Conservation (phyloP, 2,329 filamentous ascomycete species). For the Alternaria tenuissima region DNA sequence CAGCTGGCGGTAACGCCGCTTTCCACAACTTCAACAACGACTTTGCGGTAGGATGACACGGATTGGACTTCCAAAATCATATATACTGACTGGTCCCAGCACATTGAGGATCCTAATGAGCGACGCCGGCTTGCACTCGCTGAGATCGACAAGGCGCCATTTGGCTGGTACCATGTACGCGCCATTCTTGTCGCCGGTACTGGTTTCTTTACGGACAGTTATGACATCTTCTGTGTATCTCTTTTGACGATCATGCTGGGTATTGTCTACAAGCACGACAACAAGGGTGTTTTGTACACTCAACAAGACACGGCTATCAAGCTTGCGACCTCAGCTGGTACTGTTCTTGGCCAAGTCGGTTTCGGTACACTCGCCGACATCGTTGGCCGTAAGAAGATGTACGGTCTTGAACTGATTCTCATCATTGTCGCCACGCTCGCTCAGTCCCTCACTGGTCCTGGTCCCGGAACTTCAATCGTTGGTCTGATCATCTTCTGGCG, state of each 20-base stretch:
- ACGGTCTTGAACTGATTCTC: slow-evolving; percentile 63
- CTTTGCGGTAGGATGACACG: slow-evolving; percentile 38
- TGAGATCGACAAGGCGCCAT: slow-evolving; percentile 81
- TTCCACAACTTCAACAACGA: slow-evolving; percentile 41
- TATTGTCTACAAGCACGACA: slow-evolving; percentile 73
- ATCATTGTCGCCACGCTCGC: slow-evolving; percentile 52
- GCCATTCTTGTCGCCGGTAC: slow-evolving; percentile 81
- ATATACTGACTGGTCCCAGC: slow-evolving; percentile 29
- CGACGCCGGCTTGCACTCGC: slow-evolving; percentile 79
- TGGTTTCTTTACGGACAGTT: slow-evolving; percentile 87
- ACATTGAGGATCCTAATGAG: slow-evolving; percentile 75
- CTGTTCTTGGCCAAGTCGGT: slow-evolving; percentile 80
- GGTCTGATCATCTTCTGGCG: slow-evolving; percentile 54
- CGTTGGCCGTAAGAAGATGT: slow-evolving; percentile 84
- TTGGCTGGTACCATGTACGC: slow-evolving; percentile 83
- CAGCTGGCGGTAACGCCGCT: slow-evolving; percentile 33
- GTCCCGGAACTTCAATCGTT: slow-evolving; percentile 48
- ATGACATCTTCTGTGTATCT: slow-evolving; percentile 66
- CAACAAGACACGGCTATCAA: slow-evolving; percentile 85
- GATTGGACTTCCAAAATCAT: not conserved
- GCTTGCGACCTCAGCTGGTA: slow-evolving; percentile 82
- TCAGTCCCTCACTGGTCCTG: slow-evolving; percentile 46
- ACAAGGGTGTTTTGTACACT: slow-evolving; percentile 63
- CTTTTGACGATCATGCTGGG: slow-evolving; percentile 71
- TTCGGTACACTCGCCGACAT: slow-evolving; percentile 72